Percentiles rank a stretch among this genome's conserved stretches.
These are phyloP conservation scores for Fusarium lateritium DNA, from an alignment of 2,329 filamentous ascomycete species.

Conservation along the genomic window DNA sequence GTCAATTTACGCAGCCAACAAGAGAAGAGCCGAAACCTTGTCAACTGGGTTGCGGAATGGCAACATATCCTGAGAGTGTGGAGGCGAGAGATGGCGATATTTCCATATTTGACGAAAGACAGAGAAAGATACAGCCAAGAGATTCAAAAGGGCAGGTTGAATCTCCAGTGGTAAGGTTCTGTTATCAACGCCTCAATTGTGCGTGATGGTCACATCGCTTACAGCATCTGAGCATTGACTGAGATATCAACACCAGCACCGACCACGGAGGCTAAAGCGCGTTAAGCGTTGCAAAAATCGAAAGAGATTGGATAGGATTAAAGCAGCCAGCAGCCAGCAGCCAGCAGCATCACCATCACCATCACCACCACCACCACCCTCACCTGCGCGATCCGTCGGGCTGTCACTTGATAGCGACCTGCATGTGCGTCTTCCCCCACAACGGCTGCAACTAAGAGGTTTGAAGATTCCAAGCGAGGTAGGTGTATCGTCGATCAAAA, in stretches of 20 bases:
- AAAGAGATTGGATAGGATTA: too few species aligned
- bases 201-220: conserved; percentile 31
- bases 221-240: conserved; percentile 3
- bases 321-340: background rate
- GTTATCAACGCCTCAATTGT: conserved; percentile 22
- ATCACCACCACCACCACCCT: conserved; percentile 20
- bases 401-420: conserved; percentile 24
- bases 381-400: background rate
- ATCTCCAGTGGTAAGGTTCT: conserved; percentile 12
- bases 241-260: conserved; percentile 6
- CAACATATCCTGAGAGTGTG: background rate
- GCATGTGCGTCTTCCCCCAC: conserved; percentile 36
- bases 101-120: conserved; percentile 1
- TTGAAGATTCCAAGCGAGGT: conserved; percentile 32
- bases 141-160: background rate
- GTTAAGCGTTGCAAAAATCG: background rate
- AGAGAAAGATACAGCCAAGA: conserved; percentile 6
- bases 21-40: conserved; percentile 10
- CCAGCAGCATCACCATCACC: too few species aligned
- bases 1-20: conserved; percentile 39
- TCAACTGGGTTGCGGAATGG: conserved; percentile 6
- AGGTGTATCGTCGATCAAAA: background rate
- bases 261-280: conserved; percentile 2
- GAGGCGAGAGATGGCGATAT: conserved; percentile 2
- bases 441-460: conserved; percentile 30